Evolutionary conservation across 208 protist species (phyloP).

Genomic region (Trypanosoma rangeli): DNA sequence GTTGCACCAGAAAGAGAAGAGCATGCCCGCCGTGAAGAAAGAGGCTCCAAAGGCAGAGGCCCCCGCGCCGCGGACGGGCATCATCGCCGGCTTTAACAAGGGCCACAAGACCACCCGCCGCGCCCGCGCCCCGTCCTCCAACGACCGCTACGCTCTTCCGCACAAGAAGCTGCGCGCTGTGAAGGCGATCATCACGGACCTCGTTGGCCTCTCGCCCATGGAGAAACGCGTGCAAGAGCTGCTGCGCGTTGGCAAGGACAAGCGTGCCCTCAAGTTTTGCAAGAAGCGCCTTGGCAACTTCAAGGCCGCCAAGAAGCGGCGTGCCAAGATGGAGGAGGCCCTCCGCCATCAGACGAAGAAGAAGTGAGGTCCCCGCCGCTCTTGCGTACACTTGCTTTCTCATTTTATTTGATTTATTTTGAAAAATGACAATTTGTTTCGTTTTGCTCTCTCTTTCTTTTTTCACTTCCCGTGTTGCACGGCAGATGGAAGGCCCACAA

Average conservation of each 20-base stretch:
- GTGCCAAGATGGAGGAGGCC: conserved; percentile 89
- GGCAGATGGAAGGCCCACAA: not conserved
- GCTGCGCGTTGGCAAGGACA: conserved; percentile 94
- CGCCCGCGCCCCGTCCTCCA: conserved; percentile 62
- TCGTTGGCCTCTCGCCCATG: conserved; percentile 90
- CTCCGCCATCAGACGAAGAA: conserved; percentile 89
- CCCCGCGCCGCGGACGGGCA: conserved; percentile 81
- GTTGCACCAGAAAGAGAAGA: conserved; percentile 11
- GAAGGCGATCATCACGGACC: conserved; percentile 89
- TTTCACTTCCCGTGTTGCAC: not conserved
- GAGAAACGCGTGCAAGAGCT: conserved; percentile 94
- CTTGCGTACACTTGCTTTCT: conserved; percentile 6
- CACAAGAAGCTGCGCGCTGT: conserved; percentile 91
- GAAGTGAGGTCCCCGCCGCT: conserved; percentile 45
- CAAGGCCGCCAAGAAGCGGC: conserved; percentile 91
- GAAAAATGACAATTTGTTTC: too few relatives aligned
- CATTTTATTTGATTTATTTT: not conserved
- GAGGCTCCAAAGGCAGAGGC: conserved; percentile 22
- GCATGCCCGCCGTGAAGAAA: conserved; percentile 45
- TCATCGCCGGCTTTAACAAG: conserved; percentile 93
- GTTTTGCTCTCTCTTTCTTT: not conserved
- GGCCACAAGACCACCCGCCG: conserved; percentile 90
- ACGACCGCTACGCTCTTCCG: conserved; percentile 83
- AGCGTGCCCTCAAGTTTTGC: conserved; percentile 94
- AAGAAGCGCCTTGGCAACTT: conserved; percentile 94